These are phyloP conservation scores for Xylona heveae DNA, from an alignment of 495 filamentous ascomycete species.

Conservation along the genomic window DNA sequence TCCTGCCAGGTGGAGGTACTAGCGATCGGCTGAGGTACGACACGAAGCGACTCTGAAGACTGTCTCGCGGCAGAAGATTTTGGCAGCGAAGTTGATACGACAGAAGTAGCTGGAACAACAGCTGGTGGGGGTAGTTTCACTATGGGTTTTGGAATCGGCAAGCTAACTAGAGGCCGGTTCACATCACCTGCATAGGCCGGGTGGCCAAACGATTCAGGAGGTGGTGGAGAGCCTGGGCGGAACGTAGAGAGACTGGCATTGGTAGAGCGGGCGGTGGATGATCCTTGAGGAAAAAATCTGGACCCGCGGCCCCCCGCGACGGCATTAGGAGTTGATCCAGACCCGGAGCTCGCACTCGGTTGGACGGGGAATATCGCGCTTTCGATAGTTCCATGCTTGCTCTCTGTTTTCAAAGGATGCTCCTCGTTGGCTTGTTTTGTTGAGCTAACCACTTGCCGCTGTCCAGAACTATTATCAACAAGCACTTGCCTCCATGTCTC, in stretches of 20 bases:
- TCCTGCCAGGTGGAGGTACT: slow-evolving; percentile 40
- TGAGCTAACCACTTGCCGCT: background rate
- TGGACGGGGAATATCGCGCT: too few relatives aligned
- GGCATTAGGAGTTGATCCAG: slow-evolving; percentile 18
- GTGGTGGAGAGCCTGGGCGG: slow-evolving; percentile 40
- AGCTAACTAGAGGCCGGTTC: slow-evolving; percentile 40
- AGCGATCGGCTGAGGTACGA: slow-evolving; percentile 13
- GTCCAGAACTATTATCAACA: slow-evolving; percentile 17
- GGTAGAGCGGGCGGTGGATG: slow-evolving; percentile 7
- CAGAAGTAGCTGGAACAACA: slow-evolving; percentile 30
- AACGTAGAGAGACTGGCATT: slow-evolving; percentile 7
- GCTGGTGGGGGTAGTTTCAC: slow-evolving; percentile 42
- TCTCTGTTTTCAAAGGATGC: too few relatives aligned
- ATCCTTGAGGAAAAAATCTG: slow-evolving; percentile 43
- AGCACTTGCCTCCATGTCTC: slow-evolving; percentile 43
- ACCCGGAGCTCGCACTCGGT: too few relatives aligned
- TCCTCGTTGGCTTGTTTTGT: background rate
- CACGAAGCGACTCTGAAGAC: slow-evolving; percentile 7
- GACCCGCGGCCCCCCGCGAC: slow-evolving; percentile 29
- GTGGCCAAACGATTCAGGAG: slow-evolving; percentile 47
- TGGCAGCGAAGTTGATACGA: slow-evolving; percentile 18
- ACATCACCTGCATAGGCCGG: slow-evolving; percentile 48
- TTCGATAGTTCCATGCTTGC: too few relatives aligned
- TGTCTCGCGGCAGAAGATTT: slow-evolving; percentile 6
- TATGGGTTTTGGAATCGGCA: slow-evolving; percentile 43